Evolutionary conservation across 2,329 filamentous ascomycete species (phyloP), one percentile per base, ranked within the genome.

Genomic region (Claviceps digitariae): DNA sequence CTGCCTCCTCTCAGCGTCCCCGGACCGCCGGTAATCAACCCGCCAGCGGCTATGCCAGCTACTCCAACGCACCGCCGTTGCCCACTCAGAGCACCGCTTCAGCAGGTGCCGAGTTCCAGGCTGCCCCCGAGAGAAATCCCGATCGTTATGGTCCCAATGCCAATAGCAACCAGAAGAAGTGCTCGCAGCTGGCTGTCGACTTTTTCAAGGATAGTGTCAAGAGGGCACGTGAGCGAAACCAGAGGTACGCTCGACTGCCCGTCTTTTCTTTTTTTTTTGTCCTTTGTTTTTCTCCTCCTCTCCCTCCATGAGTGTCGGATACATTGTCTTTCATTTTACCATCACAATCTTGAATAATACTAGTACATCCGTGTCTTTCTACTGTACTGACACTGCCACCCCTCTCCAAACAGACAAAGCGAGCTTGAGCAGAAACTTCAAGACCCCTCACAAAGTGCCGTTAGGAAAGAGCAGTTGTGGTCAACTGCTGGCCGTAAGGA

Each of bases 361-460:
- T 15, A 15, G 38, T 40, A 15, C 17, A 40, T 40, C 17, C 17
- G 38, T 20, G 2, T 10, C 38, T 41, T 17, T 41, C 20, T 21
- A 8, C 10, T 43, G 20, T 23, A 1, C 15, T 17, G 2, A 27
- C 13, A 3, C 3, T 15, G n/a, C 10, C 21, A 3, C 7, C 6
- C 21, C 23, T 17, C 31, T 48, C 36, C 13, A 15, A 51, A 58
- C 62, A 95, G 91, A 74, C 90, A 94, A 61, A 89, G 89, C 62
- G 90, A 97, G 68, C 79, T 97, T 61, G 91, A 97, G 64, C 83
- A 86, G 63, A 87, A 91, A 63, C 78, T 96, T 57, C 79, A 82
- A 57, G 87, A 95, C 62, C 80, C 86, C 31, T 83, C 79, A 59
- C 79, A 91, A 65, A 82, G 84, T 40, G 79, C 88, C 56, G 75